Conservation (phyloP, 352 stramenopile genomes). For the Albugo laibachii region DNA sequence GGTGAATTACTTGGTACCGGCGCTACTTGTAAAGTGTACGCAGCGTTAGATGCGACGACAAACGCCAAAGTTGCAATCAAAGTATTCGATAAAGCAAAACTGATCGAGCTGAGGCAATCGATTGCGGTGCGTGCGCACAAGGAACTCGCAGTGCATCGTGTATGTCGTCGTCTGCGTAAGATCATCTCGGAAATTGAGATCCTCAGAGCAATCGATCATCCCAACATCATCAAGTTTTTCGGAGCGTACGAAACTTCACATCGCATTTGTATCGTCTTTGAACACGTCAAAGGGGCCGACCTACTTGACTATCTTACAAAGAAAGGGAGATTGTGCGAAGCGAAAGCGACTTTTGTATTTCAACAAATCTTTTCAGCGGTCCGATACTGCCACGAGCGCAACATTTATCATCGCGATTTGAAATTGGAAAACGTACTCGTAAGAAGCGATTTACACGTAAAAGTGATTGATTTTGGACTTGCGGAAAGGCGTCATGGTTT, state of each 20-base stretch:
- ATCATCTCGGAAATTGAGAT: constrained; percentile 70
- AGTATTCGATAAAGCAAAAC: constrained; percentile 64
- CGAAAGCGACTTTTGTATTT: constrained; percentile 30
- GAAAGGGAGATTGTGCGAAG: constrained; percentile 48
- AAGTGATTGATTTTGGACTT: constrained; percentile 68
- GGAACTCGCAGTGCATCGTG: constrained; percentile 54
- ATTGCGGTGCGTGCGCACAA: constrained; percentile 36
- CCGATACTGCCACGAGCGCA: constrained; percentile 76
- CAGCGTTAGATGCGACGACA: constrained; percentile 25
- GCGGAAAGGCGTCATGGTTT: constrained; percentile 34
- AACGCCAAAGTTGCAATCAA: constrained; percentile 44
- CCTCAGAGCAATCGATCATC: constrained; percentile 37
- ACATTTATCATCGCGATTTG: constrained; percentile 77
- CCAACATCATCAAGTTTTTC: constrained; percentile 61
- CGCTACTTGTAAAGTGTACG: constrained; percentile 60
- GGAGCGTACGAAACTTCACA: constrained; percentile 60
- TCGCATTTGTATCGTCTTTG: constrained; percentile 61
- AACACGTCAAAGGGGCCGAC: constrained; percentile 53
- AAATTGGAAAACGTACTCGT: constrained; percentile 71
- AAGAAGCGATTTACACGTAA: constrained; percentile 36
- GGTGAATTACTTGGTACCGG: constrained; percentile 23
- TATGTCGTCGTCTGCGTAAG: constrained; percentile 48
- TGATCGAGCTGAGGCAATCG: constrained; percentile 56
- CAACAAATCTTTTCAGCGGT: constrained; percentile 80
- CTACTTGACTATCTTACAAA: constrained; percentile 49